Evolutionary conservation across 345 rosid species (phyloP), one percentile per base, ranked within the genome.

Genomic region (Stellera chamaejasme): DNA sequence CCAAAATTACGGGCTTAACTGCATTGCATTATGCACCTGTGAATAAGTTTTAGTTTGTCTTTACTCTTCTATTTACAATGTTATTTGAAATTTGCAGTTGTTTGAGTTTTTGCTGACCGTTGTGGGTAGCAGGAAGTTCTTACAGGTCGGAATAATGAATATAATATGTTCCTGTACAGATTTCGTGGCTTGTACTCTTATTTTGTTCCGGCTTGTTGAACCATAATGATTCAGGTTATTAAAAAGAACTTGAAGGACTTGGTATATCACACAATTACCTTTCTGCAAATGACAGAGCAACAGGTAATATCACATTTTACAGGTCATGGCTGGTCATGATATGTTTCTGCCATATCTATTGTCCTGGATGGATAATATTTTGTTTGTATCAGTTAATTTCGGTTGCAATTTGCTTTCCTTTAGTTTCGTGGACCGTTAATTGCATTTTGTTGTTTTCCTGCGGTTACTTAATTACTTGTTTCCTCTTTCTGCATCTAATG

Each of bases 241-340:
- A 60, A 55, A 56, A 71, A 67, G 68, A 80, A 85, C 66, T 58
- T 85, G 49, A 75, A 71, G 66, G 92, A 91, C 59, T 71, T 91
- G 79, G 98, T 74, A 42, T 91, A 85, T 71, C 67, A 88, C 69
- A 83, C 87, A 25, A 67, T 88, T 46, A 82, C 81, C 70, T 88
- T 88, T 77, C 77, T 91, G 71, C 98, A 91, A 79, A 79, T 88
- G 69, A 91, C 98, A 13, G 93, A 79, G 61, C 85, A 83, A 52
- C 96, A 91, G 88, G 98, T 88, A 68, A 48, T 55, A 59, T 19
- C 25, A 27, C 10, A 25, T 55, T 52, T 45, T 27, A 13, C 44
- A 44, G 51, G 44, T 51, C 48, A 52, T 61, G 58, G 5, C n/a
- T 4, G 23, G 23, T 27, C 23, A 48, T 52, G 43, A 51, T 61